Evolutionary conservation across 306 rosid genomes (phyloP).

Genomic region (Ochetophila trinervis): DNA sequence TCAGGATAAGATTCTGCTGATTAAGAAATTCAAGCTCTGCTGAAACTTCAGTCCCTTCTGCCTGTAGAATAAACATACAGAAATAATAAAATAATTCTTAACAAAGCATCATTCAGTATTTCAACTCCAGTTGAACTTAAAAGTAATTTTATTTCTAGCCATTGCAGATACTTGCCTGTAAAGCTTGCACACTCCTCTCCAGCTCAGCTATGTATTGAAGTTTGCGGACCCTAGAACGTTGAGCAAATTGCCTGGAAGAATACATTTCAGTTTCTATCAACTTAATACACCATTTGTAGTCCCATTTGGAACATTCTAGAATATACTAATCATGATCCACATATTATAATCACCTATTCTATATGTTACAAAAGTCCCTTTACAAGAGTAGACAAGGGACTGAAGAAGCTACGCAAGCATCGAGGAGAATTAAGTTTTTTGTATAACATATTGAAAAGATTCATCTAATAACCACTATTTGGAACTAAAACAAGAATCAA

Average conservation of each 20-base stretch:
- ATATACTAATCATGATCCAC: conserved; percentile 2
- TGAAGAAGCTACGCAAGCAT: too few species aligned
- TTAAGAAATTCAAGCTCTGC: conserved; percentile 96
- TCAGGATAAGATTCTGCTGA: conserved; percentile 84
- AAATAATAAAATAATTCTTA: conserved; percentile 10
- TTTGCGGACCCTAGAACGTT: conserved; percentile 95
- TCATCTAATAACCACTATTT: background rate
- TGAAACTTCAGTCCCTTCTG: conserved; percentile 88
- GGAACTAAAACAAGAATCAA: background rate
- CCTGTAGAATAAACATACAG: conserved; percentile 45
- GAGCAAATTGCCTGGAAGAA: conserved; percentile 91
- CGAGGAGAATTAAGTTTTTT: too few species aligned
- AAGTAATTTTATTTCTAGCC: conserved; percentile 10
- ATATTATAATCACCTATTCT: background rate
- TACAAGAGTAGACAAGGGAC: too few species aligned
- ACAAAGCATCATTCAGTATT: background rate
- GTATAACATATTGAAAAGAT: background rate
- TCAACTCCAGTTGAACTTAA: background rate
- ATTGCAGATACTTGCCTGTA: conserved; percentile 68
- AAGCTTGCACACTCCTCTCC: conserved; percentile 92
- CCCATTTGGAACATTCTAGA: conserved; percentile 4
- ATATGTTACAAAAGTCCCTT: background rate
- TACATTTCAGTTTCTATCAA: conserved; percentile 25
- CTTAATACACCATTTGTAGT: background rate
- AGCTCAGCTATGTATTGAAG: conserved; percentile 98